These are phyloP conservation scores for Daldinia vernicosa DNA, from an alignment of 495 filamentous ascomycete genomes.

Conservation along the genomic window DNA sequence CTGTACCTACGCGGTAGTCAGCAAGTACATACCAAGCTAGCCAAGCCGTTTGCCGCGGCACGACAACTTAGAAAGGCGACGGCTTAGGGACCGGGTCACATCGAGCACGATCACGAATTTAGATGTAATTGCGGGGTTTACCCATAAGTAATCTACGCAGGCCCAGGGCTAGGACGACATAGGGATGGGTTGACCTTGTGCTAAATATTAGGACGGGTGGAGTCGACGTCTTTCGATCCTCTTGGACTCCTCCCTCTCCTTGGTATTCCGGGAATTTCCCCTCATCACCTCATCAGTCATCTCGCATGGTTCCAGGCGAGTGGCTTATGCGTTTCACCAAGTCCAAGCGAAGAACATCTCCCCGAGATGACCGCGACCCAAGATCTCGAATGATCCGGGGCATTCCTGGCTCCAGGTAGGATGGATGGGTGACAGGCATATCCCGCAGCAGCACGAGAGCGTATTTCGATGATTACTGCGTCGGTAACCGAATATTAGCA, in stretches of 20 bases:
- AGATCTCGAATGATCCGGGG: constrained; percentile 34
- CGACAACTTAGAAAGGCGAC: constrained; percentile 25
- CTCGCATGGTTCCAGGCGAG: constrained; percentile 26
- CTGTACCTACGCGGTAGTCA: constrained; percentile 5
- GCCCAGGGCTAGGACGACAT: constrained; percentile 27
- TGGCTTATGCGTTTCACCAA: constrained; percentile 38
- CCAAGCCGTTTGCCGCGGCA: constrained; percentile 12
- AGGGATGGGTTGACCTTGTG: constrained; percentile 19
- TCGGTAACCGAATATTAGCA: constrained; percentile 9
- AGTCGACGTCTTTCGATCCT: constrained; percentile 23
- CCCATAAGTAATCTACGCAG: constrained; percentile 36
- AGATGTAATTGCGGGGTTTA: constrained; percentile 39
- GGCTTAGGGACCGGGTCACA: constrained; percentile 16
- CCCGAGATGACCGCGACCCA: constrained; percentile 30
- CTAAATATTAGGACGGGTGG: constrained; percentile 30
- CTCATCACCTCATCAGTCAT: constrained; percentile 29
- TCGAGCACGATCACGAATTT: constrained; percentile 37
- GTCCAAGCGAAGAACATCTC: constrained; percentile 28
- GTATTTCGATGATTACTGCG: constrained; percentile 1
- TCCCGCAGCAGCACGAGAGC: constrained; percentile 22
- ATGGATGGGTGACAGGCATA: constrained; percentile 22
- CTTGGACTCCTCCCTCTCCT: constrained; percentile 13
- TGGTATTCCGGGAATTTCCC: constrained; percentile 23
- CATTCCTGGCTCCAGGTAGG: constrained; percentile 21
- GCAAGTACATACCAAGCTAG: constrained; percentile 1